phyloP scores from a whole-genome alignment of 495 filamentous ascomycete genomes.

The Glutinoglossum americanum region DNA sequence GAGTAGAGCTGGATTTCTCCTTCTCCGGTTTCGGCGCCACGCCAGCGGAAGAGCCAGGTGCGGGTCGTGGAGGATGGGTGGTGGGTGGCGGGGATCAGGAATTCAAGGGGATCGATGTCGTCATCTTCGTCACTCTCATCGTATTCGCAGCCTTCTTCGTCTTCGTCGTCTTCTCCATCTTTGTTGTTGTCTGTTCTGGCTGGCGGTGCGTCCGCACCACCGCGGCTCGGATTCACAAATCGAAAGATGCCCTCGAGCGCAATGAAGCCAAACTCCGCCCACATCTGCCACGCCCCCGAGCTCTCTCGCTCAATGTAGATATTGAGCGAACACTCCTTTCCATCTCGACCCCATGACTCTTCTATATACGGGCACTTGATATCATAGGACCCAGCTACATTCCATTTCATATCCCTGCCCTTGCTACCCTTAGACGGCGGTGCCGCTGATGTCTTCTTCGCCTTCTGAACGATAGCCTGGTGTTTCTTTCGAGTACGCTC shows the following conservation, averaged over 20 bases:
- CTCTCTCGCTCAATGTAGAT: neutral
- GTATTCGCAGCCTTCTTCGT: neutral
- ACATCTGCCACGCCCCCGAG: neutral
- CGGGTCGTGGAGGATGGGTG: neutral
- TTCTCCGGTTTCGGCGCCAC: slow-evolving; percentile 9
- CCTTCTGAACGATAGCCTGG: neutral
- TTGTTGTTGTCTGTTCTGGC: neutral
- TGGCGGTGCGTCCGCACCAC: neutral
- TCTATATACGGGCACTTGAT: neutral
- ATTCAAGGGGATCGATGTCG: neutral
- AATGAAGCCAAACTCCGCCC: neutral
- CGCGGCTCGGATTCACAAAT: neutral
- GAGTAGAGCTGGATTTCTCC: slow-evolving; percentile 8
- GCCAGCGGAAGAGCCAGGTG: slow-evolving; percentile 9
- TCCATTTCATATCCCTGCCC: neutral
- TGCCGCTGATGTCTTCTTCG: neutral
- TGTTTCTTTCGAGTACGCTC: neutral
- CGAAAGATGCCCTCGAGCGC: neutral
- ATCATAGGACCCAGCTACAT: neutral
- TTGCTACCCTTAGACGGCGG: neutral
- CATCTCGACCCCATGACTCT: neutral
- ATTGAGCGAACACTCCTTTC: neutral
- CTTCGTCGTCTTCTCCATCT: neutral
- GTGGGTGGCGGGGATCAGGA: neutral
- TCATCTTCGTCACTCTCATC: neutral